Conservation (phyloP, 2,329 filamentous ascomycete species). For the Escovopsis weberi region DNA sequence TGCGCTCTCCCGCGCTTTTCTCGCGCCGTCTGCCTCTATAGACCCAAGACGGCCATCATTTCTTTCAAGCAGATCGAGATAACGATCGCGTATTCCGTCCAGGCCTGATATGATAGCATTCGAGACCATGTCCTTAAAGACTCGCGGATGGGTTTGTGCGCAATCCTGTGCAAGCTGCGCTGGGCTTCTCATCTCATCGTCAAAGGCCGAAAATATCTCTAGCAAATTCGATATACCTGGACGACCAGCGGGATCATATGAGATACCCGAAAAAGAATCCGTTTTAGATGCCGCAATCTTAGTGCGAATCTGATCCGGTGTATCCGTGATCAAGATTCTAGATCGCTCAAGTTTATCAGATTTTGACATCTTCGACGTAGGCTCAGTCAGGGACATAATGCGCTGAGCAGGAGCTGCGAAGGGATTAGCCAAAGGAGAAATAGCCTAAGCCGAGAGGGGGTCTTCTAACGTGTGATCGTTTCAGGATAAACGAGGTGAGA, state of each 20-base stretch:
- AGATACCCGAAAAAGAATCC: constrained; percentile 51
- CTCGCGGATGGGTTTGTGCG: constrained; percentile 21
- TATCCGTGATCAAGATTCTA: constrained; percentile 71
- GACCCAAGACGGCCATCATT: constrained; percentile 39
- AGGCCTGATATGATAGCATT: constrained; percentile 41
- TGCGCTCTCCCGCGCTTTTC: constrained; percentile 48
- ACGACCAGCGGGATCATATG: constrained; percentile 53
- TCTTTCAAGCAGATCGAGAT: constrained; percentile 32
- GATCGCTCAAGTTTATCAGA: constrained; percentile 58
- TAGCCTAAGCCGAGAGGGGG: no score
- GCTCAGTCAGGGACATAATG: constrained; percentile 77
- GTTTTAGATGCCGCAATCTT: constrained; percentile 67
- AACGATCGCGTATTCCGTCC: constrained; percentile 39
- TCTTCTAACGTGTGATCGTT: constrained; percentile 50
- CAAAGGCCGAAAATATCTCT: constrained; percentile 61
- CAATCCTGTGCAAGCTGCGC: constrained; percentile 25
- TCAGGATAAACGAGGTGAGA: constrained; percentile 50
- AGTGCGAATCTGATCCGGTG: constrained; percentile 41
- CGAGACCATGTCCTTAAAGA: constrained; percentile 39
- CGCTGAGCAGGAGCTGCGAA: constrained; percentile 57
- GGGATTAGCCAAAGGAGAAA: background rate
- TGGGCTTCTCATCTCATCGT: constrained; percentile 25
- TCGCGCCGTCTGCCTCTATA: constrained; percentile 42
- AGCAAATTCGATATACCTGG: constrained; percentile 84
- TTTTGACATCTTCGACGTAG: constrained; percentile 86